phyloP scores from a whole-genome alignment of 805 yeast genomes.

The Candida lessepsii region DNA sequence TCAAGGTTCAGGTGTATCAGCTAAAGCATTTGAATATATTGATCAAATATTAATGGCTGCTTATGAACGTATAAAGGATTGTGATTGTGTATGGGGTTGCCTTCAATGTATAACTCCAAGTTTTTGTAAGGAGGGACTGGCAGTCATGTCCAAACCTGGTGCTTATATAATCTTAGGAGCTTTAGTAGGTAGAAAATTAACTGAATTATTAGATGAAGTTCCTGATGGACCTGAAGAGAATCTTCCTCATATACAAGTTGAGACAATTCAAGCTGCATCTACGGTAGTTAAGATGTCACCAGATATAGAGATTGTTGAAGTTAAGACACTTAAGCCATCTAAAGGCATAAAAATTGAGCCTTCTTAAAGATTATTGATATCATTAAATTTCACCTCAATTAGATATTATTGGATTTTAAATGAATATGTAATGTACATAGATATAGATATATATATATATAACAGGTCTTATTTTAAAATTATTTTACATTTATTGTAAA shows the following conservation, averaged over 20 bases:
- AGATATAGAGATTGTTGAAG: conserved; percentile 46
- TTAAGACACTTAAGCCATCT: conserved; percentile 15
- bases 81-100: conserved; percentile 76
- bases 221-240: conserved; percentile 75
- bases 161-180: conserved; percentile 66
- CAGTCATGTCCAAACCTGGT: conserved; percentile 86
- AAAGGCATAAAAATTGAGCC: conserved; percentile 13
- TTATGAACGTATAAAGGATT: conserved; percentile 53
- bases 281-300: conserved; percentile 59
- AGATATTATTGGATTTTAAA: no score
- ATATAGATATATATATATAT: no score
- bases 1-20: conserved; percentile 75
- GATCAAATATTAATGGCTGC: conserved; percentile 65
- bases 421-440: no score
- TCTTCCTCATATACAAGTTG: conserved; percentile 66
- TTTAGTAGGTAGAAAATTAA: conserved; percentile 55
- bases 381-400: no score
- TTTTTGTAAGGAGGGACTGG: conserved; percentile 74
- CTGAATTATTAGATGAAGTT: conserved; percentile 42
- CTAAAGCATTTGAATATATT: conserved; percentile 76
- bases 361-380: no score
- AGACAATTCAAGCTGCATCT: conserved; percentile 60
- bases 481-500: no score
- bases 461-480: no score
- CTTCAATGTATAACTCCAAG: conserved; percentile 86